phyloP scores from a whole-genome alignment of 2,329 filamentous ascomycete species.

The Phyllosticta citriasiana region DNA sequence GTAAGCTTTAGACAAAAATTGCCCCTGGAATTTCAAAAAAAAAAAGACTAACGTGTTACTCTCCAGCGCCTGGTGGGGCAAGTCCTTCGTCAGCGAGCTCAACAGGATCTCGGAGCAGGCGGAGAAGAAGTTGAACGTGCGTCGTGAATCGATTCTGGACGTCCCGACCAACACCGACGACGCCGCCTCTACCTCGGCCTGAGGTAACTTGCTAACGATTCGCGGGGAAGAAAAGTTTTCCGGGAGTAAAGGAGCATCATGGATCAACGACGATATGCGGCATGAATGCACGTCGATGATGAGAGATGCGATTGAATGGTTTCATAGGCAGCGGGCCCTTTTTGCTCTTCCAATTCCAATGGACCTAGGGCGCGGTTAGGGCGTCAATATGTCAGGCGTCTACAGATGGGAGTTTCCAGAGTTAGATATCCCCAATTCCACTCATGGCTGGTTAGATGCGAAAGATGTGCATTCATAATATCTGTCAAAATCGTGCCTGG shows the following conservation, averaged over 20 bases:
- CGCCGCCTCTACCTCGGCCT: not conserved
- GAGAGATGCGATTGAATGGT: not conserved
- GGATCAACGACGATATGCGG: not conserved
- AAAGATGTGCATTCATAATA: not conserved
- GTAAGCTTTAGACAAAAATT: constrained; percentile 27
- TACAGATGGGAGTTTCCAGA: not conserved
- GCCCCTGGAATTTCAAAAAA: not conserved
- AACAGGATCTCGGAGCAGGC: constrained; percentile 46
- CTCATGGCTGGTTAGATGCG: not conserved
- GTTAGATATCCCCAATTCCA: not conserved
- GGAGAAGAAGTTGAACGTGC: constrained; percentile 39
- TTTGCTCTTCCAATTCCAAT: not conserved
- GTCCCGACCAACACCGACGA: not conserved
- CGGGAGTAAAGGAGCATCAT: not conserved
- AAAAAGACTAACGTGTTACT: constrained; percentile 15
- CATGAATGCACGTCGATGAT: constrained; percentile 2
- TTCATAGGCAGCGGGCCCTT: not conserved
- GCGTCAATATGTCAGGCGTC: not conserved
- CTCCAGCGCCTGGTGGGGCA: constrained; percentile 79
- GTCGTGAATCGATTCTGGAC: constrained; percentile 12
- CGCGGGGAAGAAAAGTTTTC: not conserved
- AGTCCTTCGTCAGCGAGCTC: constrained; percentile 82
- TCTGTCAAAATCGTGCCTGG: too few relatives aligned
- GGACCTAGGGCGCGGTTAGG: not conserved
- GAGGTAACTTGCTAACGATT: not conserved